phyloP scores from a whole-genome alignment of 2,329 filamentous ascomycete genomes.

The Pseudogymnoascus sp. region DNA sequence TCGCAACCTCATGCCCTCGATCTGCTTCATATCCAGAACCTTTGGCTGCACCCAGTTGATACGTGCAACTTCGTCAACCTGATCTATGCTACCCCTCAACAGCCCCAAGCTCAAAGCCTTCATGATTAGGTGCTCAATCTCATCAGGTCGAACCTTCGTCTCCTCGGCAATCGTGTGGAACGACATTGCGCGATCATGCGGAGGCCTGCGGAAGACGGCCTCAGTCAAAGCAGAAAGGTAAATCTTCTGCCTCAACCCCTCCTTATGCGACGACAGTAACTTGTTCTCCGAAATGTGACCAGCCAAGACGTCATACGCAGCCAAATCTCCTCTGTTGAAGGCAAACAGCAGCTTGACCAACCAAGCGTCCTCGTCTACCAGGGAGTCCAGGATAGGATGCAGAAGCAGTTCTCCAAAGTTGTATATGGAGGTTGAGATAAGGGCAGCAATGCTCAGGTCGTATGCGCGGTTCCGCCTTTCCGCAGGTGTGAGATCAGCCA shows the following conservation, averaged over 20 bases:
- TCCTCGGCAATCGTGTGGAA: constrained; percentile 84
- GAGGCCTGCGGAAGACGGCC: constrained; percentile 89
- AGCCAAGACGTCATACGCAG: constrained; percentile 75
- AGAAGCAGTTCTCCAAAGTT: constrained; percentile 99
- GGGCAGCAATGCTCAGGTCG: constrained; percentile 83
- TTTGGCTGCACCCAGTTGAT: constrained; percentile 99
- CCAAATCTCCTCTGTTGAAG: constrained; percentile 92
- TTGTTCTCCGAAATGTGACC: constrained; percentile 74
- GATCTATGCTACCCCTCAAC: constrained; percentile 86
- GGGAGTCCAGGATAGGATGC: constrained; percentile 86
- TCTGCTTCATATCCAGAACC: constrained; percentile 92
- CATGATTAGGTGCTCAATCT: constrained; percentile 98
- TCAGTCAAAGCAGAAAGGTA: constrained; percentile 94
- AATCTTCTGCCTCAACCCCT: constrained; percentile 93
- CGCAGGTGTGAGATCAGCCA: constrained; percentile 62
- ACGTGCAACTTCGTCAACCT: constrained; percentile 86
- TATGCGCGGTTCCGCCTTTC: constrained; percentile 83
- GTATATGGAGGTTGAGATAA: constrained; percentile 94
- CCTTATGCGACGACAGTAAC: constrained; percentile 70
- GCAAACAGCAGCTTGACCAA: constrained; percentile 92
- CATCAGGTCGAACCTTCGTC: constrained; percentile 82
- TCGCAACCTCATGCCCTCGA: constrained; percentile 81
- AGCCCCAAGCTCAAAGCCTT: constrained; percentile 94
- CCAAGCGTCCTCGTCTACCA: constrained; percentile 76
- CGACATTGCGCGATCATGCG: constrained; percentile 90